Base-by-base conservation (phyloP, 192 early-diverging fungal genomes). In the Backusella tuberculispora region DNA sequence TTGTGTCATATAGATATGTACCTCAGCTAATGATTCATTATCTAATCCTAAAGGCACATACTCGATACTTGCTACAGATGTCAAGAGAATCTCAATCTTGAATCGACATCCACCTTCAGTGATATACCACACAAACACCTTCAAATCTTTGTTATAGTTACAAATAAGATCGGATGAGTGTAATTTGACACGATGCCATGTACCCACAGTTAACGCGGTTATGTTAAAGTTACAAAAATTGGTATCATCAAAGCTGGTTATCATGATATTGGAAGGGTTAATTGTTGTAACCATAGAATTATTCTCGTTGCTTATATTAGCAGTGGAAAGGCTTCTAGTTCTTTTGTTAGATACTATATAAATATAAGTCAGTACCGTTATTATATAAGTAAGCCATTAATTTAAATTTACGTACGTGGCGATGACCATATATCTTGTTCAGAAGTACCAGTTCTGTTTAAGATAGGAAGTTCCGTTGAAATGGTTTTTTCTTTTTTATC, bases 151-250 rank as follows among this genome's bases (percentile, higher is more conserved):
- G n/a, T 83, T 66, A 73, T 86, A 90, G 42, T 80, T 79, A 66
- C 89, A 90, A 7, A 83, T 76, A 53, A 90, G 72, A 68, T 88
- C 87, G 0, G 79, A 79, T 64, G 80, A 76, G 3, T 76, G 74
- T 15, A 83, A 81, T 29, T 81, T 81, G 71, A 90, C 83, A 65
- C 89, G 81, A 64, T 86, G 84, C 89, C 89, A 90, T 19, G 85
- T 82, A 64, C 88, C 88, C 17, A 90, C 86, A 1, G 83, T 84
- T 15, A 90, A 74, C 17, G 87, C 41, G 13, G 67, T 44, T 7
- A 84, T 64, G 83, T 86, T 68, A 71, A 85, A 68, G 85, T 76
- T 60, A 26, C 53, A 60, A 19, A 24, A 60, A n/a, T 60, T 60
- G 0, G 53, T 60, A 60, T 21, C 53, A 60, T 60, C 53, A 26